phyloP scores from a whole-genome alignment of 2,329 filamentous ascomycete species.

The Sporothrix phasma region DNA sequence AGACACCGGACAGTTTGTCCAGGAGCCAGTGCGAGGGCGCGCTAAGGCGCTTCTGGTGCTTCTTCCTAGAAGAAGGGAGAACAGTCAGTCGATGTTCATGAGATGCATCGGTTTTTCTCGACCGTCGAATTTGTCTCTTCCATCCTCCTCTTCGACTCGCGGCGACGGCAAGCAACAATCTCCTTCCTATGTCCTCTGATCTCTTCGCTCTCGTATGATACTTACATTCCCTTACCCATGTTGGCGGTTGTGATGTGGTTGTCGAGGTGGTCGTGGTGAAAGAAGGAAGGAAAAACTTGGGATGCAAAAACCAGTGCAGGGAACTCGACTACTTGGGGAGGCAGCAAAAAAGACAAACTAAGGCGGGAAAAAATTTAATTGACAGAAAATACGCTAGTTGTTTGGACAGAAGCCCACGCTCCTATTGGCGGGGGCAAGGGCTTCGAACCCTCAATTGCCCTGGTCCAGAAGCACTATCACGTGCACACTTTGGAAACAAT shows the following conservation, averaged over 20 bases:
- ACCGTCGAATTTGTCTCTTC: neutral
- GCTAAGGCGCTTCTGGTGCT: constrained; percentile 99
- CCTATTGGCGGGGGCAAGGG: constrained; percentile 9
- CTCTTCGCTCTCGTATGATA: constrained; percentile 15
- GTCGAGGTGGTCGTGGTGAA: constrained; percentile 28
- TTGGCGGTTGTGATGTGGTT: constrained; percentile 30
- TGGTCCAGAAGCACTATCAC: neutral
- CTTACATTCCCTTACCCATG: constrained; percentile 47
- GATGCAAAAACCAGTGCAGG: neutral
- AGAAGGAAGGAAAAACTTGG: constrained; percentile 9
- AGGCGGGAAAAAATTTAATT: constrained; percentile 5
- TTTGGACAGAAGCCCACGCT: neutral
- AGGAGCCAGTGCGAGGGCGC: constrained; percentile 99
- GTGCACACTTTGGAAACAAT: neutral
- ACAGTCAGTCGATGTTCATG: neutral
- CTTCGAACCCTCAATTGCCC: constrained; percentile 7
- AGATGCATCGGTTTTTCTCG: neutral
- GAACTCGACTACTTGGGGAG: constrained; percentile 2
- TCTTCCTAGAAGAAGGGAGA: constrained; percentile 54
- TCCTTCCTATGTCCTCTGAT: neutral
- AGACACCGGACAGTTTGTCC: constrained; percentile 96
- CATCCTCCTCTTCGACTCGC: neutral
- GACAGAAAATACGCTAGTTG: neutral
- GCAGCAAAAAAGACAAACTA: neutral
- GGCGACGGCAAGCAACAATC: neutral